Percentiles rank a stretch among this genome's conserved stretches.
Evolutionary conservation across 1,284 basidiomycete genomes (phyloP).

Genomic region (Melanopsichium pennsylvanicum): DNA sequence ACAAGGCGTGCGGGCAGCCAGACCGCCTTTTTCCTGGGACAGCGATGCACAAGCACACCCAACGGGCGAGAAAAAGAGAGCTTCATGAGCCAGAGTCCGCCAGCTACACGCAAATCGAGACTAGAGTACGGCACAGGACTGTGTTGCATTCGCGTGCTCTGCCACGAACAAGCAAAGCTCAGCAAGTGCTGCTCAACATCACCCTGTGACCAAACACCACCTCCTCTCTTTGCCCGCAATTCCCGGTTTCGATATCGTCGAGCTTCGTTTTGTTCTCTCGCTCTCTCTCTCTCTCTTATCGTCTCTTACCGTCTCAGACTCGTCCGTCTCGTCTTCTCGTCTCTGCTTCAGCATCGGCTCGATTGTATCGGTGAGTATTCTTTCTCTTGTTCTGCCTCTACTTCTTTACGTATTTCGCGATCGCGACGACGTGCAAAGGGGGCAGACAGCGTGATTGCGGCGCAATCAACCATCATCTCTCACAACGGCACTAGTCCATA

Average conservation of each 20-base stretch:
- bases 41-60: too few species aligned
- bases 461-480: too few species aligned
- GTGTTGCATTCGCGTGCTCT: conserved; percentile 4
- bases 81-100: too few species aligned
- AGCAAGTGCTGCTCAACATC: not conserved
- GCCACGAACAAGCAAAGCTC: conserved; percentile 10
- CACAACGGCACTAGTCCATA: too few species aligned
- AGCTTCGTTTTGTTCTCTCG: conserved; percentile 43
- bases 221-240: conserved; percentile 24
- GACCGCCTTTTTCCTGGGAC: too few species aligned
- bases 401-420: too few species aligned
- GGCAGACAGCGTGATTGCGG: too few species aligned
- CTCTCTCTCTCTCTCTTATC: conserved; percentile 26
- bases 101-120: too few species aligned
- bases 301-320: conserved; percentile 32
- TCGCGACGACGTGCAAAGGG: too few species aligned
- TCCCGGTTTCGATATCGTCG: conserved; percentile 49
- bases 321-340: conserved; percentile 47
- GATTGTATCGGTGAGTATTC: conserved; percentile 53
- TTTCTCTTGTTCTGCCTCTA: not conserved
- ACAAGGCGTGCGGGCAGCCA: not conserved
- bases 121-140: too few species aligned
- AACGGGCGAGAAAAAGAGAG: too few species aligned
- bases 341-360: conserved; percentile 44
- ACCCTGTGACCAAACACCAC: conserved; percentile 17